Percentiles rank a stretch among this genome's conserved stretches.
Evolutionary conservation across 176 grass and related monocot genomes (phyloP).

Genomic region (Alopecurus myosuroides): DNA sequence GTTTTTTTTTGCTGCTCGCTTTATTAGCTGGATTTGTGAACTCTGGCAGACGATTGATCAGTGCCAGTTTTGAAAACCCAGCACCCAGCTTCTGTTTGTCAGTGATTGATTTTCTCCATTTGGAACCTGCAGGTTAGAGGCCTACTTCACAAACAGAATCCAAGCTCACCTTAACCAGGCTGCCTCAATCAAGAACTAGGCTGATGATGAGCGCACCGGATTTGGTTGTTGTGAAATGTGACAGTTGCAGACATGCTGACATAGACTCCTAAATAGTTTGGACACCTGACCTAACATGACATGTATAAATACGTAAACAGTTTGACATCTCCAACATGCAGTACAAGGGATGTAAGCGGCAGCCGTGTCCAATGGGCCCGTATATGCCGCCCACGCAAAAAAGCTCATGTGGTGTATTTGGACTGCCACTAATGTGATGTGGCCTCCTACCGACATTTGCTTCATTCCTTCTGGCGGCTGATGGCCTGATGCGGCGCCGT

Average conservation of each 20-base stretch:
- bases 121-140: constrained; percentile 60
- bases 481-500: no score
- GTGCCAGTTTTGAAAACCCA: not conserved
- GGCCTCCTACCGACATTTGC: no score
- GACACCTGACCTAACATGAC: no score
- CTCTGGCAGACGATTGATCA: not conserved
- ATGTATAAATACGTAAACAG: no score
- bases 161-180: constrained; percentile 51
- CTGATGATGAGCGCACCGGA: not conserved
- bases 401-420: no score
- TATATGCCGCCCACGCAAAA: no score
- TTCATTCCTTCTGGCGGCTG: no score
- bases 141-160: constrained; percentile 70
- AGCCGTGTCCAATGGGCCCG: no score
- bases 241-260: not conserved
- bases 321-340: no score
- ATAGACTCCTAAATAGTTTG: no score
- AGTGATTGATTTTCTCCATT: constrained; percentile 2
- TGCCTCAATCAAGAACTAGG: constrained; percentile 62
- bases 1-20: not conserved
- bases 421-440: no score
- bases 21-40: not conserved
- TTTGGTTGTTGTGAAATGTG: constrained; percentile 3
- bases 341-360: no score
- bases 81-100: not conserved